These are phyloP conservation scores for Penicillium taxi DNA, from an alignment of 495 filamentous ascomycete genomes.

Conservation along the genomic window DNA sequence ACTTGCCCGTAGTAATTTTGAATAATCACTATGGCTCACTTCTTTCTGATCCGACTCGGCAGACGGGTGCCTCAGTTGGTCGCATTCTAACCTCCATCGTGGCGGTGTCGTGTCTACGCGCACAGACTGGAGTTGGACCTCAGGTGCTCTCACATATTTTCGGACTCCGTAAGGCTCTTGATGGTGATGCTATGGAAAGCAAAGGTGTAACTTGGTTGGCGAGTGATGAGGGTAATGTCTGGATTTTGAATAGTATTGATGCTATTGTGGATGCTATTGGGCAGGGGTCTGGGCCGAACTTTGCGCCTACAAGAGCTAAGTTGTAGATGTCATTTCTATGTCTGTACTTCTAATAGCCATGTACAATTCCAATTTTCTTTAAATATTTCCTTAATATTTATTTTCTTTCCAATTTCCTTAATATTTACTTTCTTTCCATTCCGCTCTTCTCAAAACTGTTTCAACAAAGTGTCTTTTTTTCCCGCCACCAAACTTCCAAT, in stretches of 20 bases:
- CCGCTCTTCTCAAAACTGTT: too few relatives aligned
- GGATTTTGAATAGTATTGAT: slow-evolving; percentile 65
- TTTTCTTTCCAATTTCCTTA: too few relatives aligned
- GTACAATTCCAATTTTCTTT: too few relatives aligned
- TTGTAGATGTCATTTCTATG: too few relatives aligned
- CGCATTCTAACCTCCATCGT: slow-evolving; percentile 58
- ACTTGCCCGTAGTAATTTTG: slow-evolving; percentile 70
- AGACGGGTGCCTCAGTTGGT: slow-evolving; percentile 45
- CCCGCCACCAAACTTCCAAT: too few relatives aligned
- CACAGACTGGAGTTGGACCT: slow-evolving; percentile 70
- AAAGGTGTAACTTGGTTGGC: slow-evolving; percentile 57
- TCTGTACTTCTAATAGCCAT: too few relatives aligned
- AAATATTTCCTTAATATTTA: too few relatives aligned
- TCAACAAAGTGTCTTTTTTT: too few relatives aligned
- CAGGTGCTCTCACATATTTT: slow-evolving; percentile 72
- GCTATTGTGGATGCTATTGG: slow-evolving; percentile 57
- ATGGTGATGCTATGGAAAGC: slow-evolving; percentile 47
- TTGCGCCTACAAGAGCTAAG: slow-evolving; percentile 49
- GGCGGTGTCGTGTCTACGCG: slow-evolving; percentile 59
- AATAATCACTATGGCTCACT: slow-evolving; percentile 61
- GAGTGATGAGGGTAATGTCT: slow-evolving; percentile 62
- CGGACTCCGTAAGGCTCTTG: slow-evolving; percentile 62
- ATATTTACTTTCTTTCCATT: too few relatives aligned
- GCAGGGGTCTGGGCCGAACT: slow-evolving; percentile 47
- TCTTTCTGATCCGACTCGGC: slow-evolving; percentile 57